These are phyloP conservation scores for Macadamia integrifolia DNA, from an alignment of 164 flowering plant genomes.

Conservation along the genomic window DNA sequence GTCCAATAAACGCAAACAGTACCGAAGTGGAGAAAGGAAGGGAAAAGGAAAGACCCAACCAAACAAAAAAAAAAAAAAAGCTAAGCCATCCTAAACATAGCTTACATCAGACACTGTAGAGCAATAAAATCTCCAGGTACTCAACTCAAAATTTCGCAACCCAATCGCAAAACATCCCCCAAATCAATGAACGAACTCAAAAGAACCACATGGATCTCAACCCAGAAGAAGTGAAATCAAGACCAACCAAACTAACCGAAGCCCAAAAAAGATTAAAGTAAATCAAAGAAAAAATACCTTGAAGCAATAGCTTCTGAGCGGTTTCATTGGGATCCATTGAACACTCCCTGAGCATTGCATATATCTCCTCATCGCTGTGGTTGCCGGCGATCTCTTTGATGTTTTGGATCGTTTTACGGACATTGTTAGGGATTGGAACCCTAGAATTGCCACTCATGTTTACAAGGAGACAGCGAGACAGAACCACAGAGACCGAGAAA, in stretches of 20 bases:
- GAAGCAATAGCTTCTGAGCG: slow-evolving; percentile 40
- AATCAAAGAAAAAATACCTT: not conserved
- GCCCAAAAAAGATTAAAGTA: not conserved
- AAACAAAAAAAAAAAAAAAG: not conserved
- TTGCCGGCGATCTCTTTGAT: slow-evolving; percentile 56
- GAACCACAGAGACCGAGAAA: not conserved
- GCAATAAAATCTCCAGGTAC: not conserved
- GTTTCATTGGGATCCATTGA: slow-evolving; percentile 71
- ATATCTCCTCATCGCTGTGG: slow-evolving; percentile 58
- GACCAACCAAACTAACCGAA: not conserved
- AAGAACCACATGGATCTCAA: not conserved
- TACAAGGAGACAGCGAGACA: not conserved
- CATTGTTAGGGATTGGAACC: slow-evolving; percentile 20
- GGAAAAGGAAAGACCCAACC: no score
- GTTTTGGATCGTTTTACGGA: slow-evolving; percentile 47
- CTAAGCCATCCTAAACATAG: not conserved
- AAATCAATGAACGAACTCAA: not conserved
- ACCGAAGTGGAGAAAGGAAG: no score
- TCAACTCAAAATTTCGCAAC: not conserved
- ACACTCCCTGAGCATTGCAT: slow-evolving; percentile 64
- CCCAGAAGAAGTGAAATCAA: not conserved
- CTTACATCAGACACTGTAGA: not conserved
- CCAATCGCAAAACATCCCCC: not conserved
- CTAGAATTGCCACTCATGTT: not conserved
- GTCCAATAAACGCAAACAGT: no score